Percentiles rank a stretch among this genome's conserved stretches.
These are phyloP conservation scores for Dioszegia aurantiaca DNA, from an alignment of 768 basidiomycete species.

Conservation along the genomic window DNA sequence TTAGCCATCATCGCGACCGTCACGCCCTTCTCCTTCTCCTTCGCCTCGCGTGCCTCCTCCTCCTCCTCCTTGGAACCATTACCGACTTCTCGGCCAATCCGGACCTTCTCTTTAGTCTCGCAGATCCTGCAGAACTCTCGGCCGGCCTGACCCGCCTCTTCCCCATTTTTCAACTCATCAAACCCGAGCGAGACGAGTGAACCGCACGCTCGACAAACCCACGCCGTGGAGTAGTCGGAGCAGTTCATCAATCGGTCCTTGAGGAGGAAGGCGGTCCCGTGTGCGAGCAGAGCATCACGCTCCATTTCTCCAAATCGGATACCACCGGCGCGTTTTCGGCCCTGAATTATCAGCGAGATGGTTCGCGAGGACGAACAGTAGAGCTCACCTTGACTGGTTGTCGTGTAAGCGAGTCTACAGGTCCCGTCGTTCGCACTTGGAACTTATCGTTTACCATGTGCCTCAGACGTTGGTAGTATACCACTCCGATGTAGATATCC, in stretches of 20 bases:
- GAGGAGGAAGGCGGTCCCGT: slow-evolving; percentile 95
- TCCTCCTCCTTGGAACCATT: slow-evolving; percentile 61
- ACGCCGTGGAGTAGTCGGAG: slow-evolving; percentile 97
- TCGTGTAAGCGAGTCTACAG: slow-evolving; percentile 89
- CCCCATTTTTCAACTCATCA: slow-evolving; percentile 70
- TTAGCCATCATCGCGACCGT: slow-evolving; percentile 51
- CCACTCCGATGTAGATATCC: slow-evolving; percentile 93
- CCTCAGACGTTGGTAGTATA: slow-evolving; percentile 92
- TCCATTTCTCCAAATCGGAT: slow-evolving; percentile 99
- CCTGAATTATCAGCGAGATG: slow-evolving; percentile 56
- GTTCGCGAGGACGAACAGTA: background rate
- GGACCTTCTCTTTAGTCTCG: slow-evolving; percentile 54
- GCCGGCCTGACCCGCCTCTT: slow-evolving; percentile 59
- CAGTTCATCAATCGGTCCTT: slow-evolving; percentile 99
- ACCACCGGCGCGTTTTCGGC: slow-evolving; percentile 95
- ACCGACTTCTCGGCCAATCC: slow-evolving; percentile 63
- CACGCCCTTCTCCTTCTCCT: slow-evolving; percentile 57
- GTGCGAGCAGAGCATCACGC: slow-evolving; percentile 95
- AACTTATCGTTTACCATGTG: slow-evolving; percentile 99
- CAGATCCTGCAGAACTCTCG: slow-evolving; percentile 98
- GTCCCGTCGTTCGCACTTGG: slow-evolving; percentile 97
- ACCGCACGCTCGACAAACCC: slow-evolving; percentile 88
- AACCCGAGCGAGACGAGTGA: slow-evolving; percentile 94
- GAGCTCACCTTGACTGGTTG: slow-evolving; percentile 84
- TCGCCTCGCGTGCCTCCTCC: slow-evolving; percentile 59